phyloP scores from a whole-genome alignment of 2,329 filamentous ascomycete species.

The Diaporthe vexans region DNA sequence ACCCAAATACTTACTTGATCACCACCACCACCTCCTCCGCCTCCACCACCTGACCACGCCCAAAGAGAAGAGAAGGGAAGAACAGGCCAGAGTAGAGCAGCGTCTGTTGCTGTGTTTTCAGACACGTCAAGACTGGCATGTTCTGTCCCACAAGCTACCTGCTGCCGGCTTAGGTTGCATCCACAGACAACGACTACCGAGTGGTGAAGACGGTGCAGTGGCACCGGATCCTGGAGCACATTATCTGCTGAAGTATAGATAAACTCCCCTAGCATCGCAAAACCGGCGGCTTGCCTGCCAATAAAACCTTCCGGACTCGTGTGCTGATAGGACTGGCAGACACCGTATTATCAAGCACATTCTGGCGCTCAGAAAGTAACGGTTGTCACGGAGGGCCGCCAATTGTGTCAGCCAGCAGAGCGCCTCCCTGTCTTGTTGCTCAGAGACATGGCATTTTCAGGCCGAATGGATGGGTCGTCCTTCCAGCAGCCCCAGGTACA shows the following conservation, averaged over 20 bases:
- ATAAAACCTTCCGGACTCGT: background rate
- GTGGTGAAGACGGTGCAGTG: background rate
- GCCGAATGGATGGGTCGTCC: slow-evolving; percentile 45
- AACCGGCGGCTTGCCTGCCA: background rate
- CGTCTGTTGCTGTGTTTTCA: slow-evolving; percentile 33
- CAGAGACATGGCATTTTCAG: slow-evolving; percentile 50
- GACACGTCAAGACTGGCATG: slow-evolving; percentile 30
- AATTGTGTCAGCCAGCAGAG: background rate
- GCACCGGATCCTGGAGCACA: background rate
- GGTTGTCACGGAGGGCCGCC: slow-evolving; percentile 1
- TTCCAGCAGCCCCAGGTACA: slow-evolving; percentile 53
- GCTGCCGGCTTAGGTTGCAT: slow-evolving; percentile 8
- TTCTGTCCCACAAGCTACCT: slow-evolving; percentile 24
- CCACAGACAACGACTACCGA: slow-evolving; percentile 15
- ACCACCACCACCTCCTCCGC: background rate
- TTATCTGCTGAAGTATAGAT: slow-evolving; percentile 2
- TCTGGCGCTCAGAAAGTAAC: background rate
- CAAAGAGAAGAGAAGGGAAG: slow-evolving; percentile 1
- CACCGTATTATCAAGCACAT: background rate
- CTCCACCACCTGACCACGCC: background rate
- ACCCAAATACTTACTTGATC: background rate
- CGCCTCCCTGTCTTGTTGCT: background rate
- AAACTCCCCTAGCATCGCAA: background rate
- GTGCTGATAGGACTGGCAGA: background rate
- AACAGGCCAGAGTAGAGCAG: background rate